phyloP scores from a whole-genome alignment of 2,329 filamentous ascomycete genomes.

The Delphinella strobiligena region DNA sequence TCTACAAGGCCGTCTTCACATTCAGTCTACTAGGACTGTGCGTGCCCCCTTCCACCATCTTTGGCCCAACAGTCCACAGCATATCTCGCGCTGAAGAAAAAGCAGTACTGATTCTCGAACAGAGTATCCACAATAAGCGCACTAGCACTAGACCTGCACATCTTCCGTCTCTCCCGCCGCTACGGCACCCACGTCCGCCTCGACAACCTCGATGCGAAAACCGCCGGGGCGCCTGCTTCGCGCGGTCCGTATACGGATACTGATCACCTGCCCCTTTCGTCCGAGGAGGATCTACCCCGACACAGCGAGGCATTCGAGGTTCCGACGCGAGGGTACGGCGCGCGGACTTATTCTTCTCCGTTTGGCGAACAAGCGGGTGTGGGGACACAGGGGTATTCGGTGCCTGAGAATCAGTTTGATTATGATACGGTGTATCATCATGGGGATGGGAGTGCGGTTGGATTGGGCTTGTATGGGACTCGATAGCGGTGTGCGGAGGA shows the following conservation, averaged over 20 bases:
- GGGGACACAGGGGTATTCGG: conserved; percentile 31
- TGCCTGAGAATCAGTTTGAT: conserved; percentile 30
- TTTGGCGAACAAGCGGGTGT: too few species aligned
- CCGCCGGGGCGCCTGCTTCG: conserved; percentile 9
- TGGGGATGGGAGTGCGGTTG: conserved; percentile 18
- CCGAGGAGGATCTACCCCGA: conserved; percentile 8
- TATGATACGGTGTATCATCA: conserved; percentile 34
- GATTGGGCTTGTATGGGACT: neutral
- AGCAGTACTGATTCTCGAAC: neutral
- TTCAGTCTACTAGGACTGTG: conserved; percentile 39
- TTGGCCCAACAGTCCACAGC: neutral
- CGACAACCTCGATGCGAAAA: conserved; percentile 22
- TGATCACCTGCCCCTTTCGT: conserved; percentile 7
- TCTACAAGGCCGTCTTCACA: conserved; percentile 49
- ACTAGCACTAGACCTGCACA: conserved; percentile 38
- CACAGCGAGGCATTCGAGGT: conserved; percentile 22
- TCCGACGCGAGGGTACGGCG: conserved; percentile 14
- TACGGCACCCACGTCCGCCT: conserved; percentile 39
- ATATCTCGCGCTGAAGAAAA: neutral
- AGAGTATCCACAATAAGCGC: conserved; percentile 35
- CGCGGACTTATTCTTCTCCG: conserved; percentile 8
- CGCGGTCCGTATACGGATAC: conserved; percentile 17
- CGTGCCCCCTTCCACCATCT: conserved; percentile 10
- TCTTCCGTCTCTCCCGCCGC: conserved; percentile 30
- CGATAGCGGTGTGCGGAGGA: neutral